Evolutionary conservation across 805 yeast genomes (phyloP).

Genomic region (Candida ulmi): DNA sequence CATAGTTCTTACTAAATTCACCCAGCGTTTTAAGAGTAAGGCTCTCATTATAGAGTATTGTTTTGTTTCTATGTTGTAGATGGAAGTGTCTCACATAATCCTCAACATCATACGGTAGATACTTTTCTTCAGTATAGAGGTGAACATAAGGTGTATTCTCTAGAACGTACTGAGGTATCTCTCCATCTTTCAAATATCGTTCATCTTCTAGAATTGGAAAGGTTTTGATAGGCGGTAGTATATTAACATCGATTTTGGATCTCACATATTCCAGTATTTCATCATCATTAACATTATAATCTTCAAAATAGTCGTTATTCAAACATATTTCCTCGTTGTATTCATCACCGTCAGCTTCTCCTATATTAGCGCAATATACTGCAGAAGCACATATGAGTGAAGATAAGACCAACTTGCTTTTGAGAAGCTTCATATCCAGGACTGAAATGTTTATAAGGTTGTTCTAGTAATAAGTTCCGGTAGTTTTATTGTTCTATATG

Average conservation of each 20-base stretch:
- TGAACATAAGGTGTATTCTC: constrained; percentile 76
- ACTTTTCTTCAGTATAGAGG: constrained; percentile 82
- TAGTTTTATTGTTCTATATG: no score
- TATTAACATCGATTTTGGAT: constrained; percentile 8
- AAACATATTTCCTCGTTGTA: neutral
- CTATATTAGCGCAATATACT: neutral
- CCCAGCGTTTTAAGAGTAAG: constrained; percentile 26
- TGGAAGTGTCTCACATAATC: constrained; percentile 65
- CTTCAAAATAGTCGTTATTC: constrained; percentile 13
- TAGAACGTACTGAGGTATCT: constrained; percentile 57
- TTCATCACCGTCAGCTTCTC: neutral
- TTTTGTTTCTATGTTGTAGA: constrained; percentile 46
- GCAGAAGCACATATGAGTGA: neutral
- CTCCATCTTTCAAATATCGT: constrained; percentile 41
- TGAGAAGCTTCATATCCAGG: no score
- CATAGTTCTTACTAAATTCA: constrained; percentile 13
- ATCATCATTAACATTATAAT: constrained; percentile 5
- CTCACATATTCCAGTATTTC: constrained; percentile 6
- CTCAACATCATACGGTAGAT: constrained; percentile 76
- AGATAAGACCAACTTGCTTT: no score
- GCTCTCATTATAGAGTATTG: constrained; percentile 28
- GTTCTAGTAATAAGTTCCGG: no score
- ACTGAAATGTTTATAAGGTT: no score
- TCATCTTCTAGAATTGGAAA: constrained; percentile 27
- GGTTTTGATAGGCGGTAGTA: constrained; percentile 31